Evolutionary conservation across 495 filamentous ascomycete species (phyloP), one percentile per base, ranked within the genome.

Genomic region (Apiosordaria backusii): DNA sequence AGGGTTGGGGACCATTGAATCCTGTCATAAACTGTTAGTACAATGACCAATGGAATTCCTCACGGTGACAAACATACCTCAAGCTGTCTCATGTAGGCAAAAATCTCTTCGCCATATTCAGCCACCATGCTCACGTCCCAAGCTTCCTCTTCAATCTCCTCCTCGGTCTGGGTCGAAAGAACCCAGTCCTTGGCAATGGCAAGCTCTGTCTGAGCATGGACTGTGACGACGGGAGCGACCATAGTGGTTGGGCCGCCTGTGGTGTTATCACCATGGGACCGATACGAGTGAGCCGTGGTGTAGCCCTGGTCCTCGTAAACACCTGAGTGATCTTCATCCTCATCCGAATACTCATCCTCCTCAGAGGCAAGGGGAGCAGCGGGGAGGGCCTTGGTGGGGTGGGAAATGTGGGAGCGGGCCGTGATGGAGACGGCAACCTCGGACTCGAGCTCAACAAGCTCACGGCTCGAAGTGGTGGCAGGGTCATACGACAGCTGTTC

Each of bases 51-150:
- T 22, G 13, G 22, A 25, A 3, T 45, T 45, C 5, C 3, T 19
- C 9, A 35, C 22, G 5, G 6, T 53, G 24, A 9, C 19, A 19
- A 4, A 73, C 86, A 79, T 83, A 97, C 93, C 91, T 99, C 95
- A 59, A 97, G 87, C 58, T 89, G 82, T 64, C 85, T 84, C 89
- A 98, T 90, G 78, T 98, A 96, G 7, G 84, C 80, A 71, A 97
- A 98, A 67, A 99, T 99, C 74, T 99, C 95, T 4, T 95, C 90
- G 58, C 88, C 88, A 72, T 99, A 99, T 73, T 98, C 94, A 18
- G 93, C 90, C 35, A 99, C 95, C 96, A 99, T 97, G 73, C 90
- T 97, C n/a, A 93, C 90, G 74, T 99, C 95, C 82, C 88, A 96
- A 23, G 83, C 81, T 72, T 97, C 95, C 67, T 98, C 95, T 62